A percentile compares a stretch with the other conserved stretches of the same genome.
Evolutionary conservation across 768 basidiomycete species (phyloP).

Genomic region (Porpolomopsis calyptriformis): DNA sequence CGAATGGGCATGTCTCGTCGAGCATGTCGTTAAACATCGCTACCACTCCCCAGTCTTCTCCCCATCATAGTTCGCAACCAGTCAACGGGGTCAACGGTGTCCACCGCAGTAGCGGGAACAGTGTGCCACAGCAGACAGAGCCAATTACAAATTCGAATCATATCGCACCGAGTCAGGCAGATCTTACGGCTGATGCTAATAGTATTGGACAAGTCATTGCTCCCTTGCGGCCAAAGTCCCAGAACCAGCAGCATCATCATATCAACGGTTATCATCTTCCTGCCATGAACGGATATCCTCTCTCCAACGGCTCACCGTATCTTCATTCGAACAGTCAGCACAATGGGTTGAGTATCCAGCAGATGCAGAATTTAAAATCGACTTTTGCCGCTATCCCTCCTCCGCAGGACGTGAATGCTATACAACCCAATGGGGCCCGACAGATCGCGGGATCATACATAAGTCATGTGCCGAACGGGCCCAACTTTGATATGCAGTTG

Average conservation of each 20-base stretch:
- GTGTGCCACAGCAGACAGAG: slow-evolving; percentile 35
- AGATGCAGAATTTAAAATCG: slow-evolving; percentile 50
- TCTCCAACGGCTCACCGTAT: slow-evolving; percentile 29
- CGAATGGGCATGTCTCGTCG: slow-evolving; percentile 24
- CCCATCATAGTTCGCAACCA: slow-evolving; percentile 27
- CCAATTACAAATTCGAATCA: no score
- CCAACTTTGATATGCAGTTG: slow-evolving; percentile 32
- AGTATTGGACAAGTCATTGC: slow-evolving; percentile 17
- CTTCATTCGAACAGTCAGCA: slow-evolving; percentile 23
- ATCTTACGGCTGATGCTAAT: slow-evolving; percentile 17
- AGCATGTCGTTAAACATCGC: slow-evolving; percentile 22
- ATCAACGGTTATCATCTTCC: slow-evolving; percentile 42
- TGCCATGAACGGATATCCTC: slow-evolving; percentile 25
- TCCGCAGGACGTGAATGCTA: slow-evolving; percentile 28
- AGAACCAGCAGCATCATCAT: slow-evolving; percentile 33
- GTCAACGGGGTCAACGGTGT: slow-evolving; percentile 28
- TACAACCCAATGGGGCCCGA: slow-evolving; percentile 23
- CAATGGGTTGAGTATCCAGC: slow-evolving; percentile 40
- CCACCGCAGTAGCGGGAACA: slow-evolving; percentile 33
- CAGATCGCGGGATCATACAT: slow-evolving; percentile 28
- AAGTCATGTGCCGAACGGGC: slow-evolving; percentile 19
- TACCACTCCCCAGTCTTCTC: slow-evolving; percentile 25
- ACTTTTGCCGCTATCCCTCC: slow-evolving; percentile 36
- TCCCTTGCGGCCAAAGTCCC: slow-evolving; percentile 39
- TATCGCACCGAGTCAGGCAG: slow-evolving; percentile 21